Percentiles rank a stretch among this genome's conserved stretches.
phyloP scores from a whole-genome alignment of 1,284 basidiomycete genomes.

The Puccinia novopanici region DNA sequence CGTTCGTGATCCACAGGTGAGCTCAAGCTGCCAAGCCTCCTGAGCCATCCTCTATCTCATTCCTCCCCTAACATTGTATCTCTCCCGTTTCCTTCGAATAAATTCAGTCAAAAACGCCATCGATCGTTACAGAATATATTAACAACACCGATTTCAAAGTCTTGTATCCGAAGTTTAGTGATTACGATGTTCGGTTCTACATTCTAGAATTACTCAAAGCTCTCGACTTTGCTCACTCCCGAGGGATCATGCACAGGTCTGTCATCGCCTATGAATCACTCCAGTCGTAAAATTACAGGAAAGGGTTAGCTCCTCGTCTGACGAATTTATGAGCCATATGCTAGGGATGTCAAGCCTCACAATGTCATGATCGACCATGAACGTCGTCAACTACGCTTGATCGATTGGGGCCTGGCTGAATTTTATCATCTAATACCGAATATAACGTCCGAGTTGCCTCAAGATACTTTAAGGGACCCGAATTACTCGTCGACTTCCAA shows the following conservation, averaged over 20 bases:
- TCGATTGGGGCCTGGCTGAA: constrained; percentile 98
- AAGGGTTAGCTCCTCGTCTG: background rate
- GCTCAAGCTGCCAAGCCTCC: constrained; percentile 31
- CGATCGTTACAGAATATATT: constrained; percentile 96
- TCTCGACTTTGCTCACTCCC: constrained; percentile 52
- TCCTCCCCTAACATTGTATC: no score
- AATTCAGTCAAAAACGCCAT: constrained; percentile 85
- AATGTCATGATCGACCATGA: constrained; percentile 99
- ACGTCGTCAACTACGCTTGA: constrained; percentile 84
- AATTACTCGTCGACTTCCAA: constrained; percentile 95
- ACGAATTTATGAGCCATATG: background rate
- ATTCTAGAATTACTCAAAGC: constrained; percentile 95
- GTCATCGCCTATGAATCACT: constrained; percentile 69
- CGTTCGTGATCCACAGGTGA: constrained; percentile 74
- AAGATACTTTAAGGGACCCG: constrained; percentile 97
- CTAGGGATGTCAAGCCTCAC: constrained; percentile 94
- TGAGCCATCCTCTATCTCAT: background rate
- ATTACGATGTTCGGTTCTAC: constrained; percentile 94
- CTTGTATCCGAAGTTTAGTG: constrained; percentile 90
- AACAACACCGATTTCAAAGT: constrained; percentile 99
- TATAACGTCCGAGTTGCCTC: constrained; percentile 98
- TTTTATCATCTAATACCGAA: constrained; percentile 96
- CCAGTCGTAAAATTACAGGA: background rate
- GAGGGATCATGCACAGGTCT: constrained; percentile 33
- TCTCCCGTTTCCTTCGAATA: background rate